Percentiles rank a stretch among this genome's conserved stretches.
phyloP scores from a whole-genome alignment of 768 basidiomycete species.

The Trametes coccinea region DNA sequence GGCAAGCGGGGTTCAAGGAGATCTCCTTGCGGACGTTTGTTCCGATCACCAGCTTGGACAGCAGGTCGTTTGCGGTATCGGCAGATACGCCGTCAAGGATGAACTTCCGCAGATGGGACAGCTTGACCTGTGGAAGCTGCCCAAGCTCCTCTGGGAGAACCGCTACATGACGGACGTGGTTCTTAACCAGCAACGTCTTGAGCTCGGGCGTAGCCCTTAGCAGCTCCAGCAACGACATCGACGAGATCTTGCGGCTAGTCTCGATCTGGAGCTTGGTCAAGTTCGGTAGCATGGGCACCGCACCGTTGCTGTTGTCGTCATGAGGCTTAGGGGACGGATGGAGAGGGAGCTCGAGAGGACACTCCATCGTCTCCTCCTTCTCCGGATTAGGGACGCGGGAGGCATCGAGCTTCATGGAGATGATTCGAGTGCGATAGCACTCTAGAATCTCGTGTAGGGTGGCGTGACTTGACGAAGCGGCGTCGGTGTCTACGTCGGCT shows the following conservation, averaged over 20 bases:
- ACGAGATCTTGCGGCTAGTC: background rate
- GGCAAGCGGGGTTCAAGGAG: background rate
- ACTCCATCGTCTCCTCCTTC: background rate
- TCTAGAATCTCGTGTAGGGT: background rate
- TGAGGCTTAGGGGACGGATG: background rate
- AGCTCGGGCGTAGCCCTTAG: background rate
- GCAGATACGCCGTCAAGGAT: background rate
- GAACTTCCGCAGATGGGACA: background rate
- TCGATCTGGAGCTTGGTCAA: background rate
- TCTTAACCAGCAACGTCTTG: background rate
- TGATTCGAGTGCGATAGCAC: background rate
- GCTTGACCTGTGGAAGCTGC: background rate
- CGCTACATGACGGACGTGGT: background rate
- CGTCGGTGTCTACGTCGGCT: background rate
- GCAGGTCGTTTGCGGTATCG: background rate
- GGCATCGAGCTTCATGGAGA: background rate
- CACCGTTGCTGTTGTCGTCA: too few species aligned
- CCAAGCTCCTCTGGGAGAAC: background rate
- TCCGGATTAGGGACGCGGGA: background rate
- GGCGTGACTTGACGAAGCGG: background rate
- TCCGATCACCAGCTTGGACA: background rate
- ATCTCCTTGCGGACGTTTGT: background rate
- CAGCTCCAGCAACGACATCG: background rate
- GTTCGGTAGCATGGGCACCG: background rate
- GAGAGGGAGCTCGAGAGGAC: background rate